These are phyloP conservation scores for Aspergillus calidoustus DNA, from an alignment of 2,329 filamentous ascomycete genomes.

Conservation along the genomic window DNA sequence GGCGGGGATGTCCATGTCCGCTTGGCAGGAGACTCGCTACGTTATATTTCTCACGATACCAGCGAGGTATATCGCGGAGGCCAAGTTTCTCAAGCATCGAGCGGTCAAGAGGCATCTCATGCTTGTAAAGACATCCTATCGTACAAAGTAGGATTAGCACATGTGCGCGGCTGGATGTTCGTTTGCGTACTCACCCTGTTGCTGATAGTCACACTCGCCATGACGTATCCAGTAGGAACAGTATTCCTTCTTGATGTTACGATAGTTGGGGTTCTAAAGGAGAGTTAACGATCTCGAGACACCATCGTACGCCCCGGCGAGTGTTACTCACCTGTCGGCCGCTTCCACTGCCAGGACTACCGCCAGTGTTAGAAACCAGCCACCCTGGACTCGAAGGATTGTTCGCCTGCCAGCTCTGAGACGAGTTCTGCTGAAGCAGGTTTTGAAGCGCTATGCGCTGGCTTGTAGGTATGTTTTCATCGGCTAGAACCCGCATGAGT, in stretches of 20 bases:
- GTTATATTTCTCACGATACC: constrained; percentile 58
- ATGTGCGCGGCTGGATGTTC: not conserved
- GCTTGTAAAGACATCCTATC: constrained; percentile 77
- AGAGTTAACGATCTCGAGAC: constrained; percentile 13
- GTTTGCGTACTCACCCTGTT: constrained; percentile 60
- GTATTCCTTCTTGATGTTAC: constrained; percentile 67
- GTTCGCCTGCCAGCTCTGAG: constrained; percentile 24
- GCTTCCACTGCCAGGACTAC: constrained; percentile 16
- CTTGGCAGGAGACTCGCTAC: constrained; percentile 35
- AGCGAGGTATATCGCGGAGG: constrained; percentile 60
- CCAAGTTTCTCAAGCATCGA: constrained; percentile 71
- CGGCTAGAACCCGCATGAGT: constrained; percentile 27
- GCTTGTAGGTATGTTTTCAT: constrained; percentile 25
- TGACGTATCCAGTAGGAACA: constrained; percentile 91
- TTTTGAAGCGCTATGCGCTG: constrained; percentile 29
- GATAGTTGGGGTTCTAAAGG: constrained; percentile 15
- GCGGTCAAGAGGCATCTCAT: constrained; percentile 79
- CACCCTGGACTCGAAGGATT: constrained; percentile 21
- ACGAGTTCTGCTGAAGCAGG: constrained; percentile 26
- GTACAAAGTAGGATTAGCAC: not conserved
- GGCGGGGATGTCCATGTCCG: constrained; percentile 25
- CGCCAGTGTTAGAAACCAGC: constrained; percentile 23
- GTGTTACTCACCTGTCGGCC: constrained; percentile 28
- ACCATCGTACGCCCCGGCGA: not conserved
- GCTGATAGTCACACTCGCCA: constrained; percentile 81